Evolutionary conservation across 75 land plant genomes (phyloP), one percentile per base, ranked within the genome.

Genomic region (Isoetes taiwanensis): DNA sequence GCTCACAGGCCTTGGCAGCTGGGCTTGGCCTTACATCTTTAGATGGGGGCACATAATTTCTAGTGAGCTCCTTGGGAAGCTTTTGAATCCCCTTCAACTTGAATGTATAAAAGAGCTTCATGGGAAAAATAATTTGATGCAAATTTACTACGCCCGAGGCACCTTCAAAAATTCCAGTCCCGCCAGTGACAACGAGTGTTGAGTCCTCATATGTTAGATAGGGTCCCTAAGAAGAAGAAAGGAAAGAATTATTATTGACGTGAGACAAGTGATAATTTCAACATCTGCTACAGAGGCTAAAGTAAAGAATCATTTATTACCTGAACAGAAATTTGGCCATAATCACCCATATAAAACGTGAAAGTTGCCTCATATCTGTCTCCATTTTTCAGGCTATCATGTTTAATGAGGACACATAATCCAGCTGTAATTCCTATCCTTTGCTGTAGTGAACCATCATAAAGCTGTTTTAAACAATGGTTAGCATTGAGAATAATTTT

Each of bases 321-420:
- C 70, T 75, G 77, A 10, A 65, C 70, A 17, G 82, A 55, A 31
- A 90, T 80, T 69, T 86, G 88, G 41, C 97, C 97, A 62, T 80
- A 86, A 50, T 80, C 88, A 0, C 97, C 97, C 50, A 90, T 78
- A 68, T 90, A 76, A 75, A 86, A 83, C 65, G 94, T 90, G 78
- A 73, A 86, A 34, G 69, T 72, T 2, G 94, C 94, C 61, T 90
- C 97, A 69, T 83, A 90, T 2, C 86, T 63, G 42, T 78, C 84
- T 2, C 88, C 97, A 30, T 72, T 57, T 59, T 76, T 80, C 40
- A 78, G 80, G 37, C 71, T 62, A 11, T 67, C 66, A 67, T 90
- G 60, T 43, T 77, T 58, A 58, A 90, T 83, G 30, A 90, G 62
- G 10, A 78, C 55, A 71, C 88, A 83, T 10, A 86, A 9, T 3